A percentile compares a stretch with the other conserved stretches of the same genome.
Conservation (phyloP, 163 green algal species). For the Scenedesmus sp. region DNA sequence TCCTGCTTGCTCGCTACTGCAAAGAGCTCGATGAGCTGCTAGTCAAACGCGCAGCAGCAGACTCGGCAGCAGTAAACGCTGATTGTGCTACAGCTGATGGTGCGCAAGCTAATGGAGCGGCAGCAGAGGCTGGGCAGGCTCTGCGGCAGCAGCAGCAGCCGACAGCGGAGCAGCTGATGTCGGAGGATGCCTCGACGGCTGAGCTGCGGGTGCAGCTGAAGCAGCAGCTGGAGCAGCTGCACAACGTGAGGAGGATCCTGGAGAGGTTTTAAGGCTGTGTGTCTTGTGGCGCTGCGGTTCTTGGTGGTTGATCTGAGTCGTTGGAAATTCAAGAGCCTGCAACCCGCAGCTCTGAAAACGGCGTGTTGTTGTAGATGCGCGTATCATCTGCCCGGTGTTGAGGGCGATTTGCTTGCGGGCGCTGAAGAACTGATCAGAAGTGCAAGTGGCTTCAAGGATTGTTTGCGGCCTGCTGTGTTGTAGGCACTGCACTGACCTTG, state of each 20-base stretch:
- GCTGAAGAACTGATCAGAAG: no score
- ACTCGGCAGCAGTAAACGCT: neutral
- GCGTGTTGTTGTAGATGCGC: no score
- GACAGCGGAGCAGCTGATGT: slow-evolving; percentile 10
- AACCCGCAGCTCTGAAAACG: no score
- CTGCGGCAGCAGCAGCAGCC: neutral
- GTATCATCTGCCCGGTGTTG: no score
- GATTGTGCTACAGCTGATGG: neutral
- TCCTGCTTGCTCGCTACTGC: slow-evolving; percentile 6
- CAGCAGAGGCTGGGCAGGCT: neutral
- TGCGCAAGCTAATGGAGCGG: neutral
- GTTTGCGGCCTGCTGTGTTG: no score
- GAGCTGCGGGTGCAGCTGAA: slow-evolving; percentile 6
- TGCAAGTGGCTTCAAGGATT: no score
- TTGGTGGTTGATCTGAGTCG: no score
- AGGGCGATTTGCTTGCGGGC: no score
- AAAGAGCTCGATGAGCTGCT: neutral
- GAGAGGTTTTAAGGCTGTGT: neutral
- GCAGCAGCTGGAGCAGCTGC: slow-evolving; percentile 37
- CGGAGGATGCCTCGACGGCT: neutral
- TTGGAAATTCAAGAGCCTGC: no score
- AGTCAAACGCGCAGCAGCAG: neutral
- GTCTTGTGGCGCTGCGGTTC: no score
- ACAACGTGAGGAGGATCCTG: slow-evolving; percentile 12
- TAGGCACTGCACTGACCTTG: no score